Conservation (phyloP, 2,329 filamentous ascomycete genomes). For the Xylaria sp. region DNA sequence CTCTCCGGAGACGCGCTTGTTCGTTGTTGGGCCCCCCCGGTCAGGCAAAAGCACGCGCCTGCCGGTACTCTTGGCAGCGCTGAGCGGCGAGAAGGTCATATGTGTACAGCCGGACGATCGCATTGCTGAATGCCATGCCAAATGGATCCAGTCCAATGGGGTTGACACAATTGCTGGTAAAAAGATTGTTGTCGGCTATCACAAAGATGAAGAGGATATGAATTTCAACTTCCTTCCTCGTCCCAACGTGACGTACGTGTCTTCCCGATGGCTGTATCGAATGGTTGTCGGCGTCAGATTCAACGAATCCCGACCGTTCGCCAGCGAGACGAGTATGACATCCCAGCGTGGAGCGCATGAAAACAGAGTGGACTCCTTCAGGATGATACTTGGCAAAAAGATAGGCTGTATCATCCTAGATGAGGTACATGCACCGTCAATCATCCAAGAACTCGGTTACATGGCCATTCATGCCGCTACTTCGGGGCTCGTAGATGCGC, state of each 20-base stretch:
- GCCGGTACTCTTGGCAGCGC: neutral
- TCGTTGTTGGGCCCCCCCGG: conserved; percentile 2
- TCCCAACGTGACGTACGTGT: conserved; percentile 9
- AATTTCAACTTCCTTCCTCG: neutral
- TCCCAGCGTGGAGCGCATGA: neutral
- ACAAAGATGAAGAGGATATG: conserved; percentile 1
- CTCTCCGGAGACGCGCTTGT: neutral
- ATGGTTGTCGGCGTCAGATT: neutral
- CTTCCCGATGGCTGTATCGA: conserved; percentile 6
- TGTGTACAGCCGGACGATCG: conserved; percentile 12
- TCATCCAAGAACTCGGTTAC: conserved; percentile 8
- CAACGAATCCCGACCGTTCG: neutral
- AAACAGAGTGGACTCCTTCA: too few relatives aligned
- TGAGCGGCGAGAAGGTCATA: conserved; percentile 1
- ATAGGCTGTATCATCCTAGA: conserved; percentile 3
- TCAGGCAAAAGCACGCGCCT: conserved; percentile 15
- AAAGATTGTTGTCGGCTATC: neutral
- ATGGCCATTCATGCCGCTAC: neutral
- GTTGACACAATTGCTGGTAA: neutral
- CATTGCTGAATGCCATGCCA: neutral
- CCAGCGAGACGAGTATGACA: neutral
- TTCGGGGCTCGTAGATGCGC: neutral
- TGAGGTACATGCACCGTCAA: neutral
- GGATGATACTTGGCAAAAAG: neutral
- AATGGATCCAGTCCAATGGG: neutral